Conservation (phyloP, 2,329 filamentous ascomycete species). For the Fusarium pilosicola region DNA sequence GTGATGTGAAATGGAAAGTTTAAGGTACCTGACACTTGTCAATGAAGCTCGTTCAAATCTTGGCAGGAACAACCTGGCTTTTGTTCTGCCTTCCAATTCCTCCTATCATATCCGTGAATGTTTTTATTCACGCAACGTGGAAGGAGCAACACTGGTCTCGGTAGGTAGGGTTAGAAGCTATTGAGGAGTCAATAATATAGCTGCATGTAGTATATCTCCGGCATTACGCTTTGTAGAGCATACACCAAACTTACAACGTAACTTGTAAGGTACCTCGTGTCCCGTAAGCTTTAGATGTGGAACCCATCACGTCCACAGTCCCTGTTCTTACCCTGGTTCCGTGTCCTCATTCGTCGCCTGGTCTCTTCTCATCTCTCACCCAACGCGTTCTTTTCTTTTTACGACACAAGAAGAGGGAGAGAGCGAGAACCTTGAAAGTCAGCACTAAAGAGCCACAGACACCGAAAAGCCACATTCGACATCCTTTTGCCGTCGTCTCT, state of each 20-base stretch:
- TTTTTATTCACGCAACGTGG: not conserved
- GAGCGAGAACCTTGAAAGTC: slow-evolving; percentile 35
- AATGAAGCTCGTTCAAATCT: not conserved
- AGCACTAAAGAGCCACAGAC: slow-evolving; percentile 35
- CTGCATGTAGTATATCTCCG: not conserved
- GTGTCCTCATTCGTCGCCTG: slow-evolving; percentile 42
- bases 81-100: not conserved
- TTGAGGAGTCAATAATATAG: slow-evolving; percentile 5
- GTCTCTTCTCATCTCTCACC: slow-evolving; percentile 36
- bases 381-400: slow-evolving; percentile 46
- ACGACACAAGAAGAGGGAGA: slow-evolving; percentile 31
- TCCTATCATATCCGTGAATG: not conserved
- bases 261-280: slow-evolving; percentile 27
- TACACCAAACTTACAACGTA: slow-evolving; percentile 17
- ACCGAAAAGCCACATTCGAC: slow-evolving; percentile 32
- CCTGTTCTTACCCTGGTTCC: slow-evolving; percentile 36
- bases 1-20: not conserved
- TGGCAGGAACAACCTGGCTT: not conserved
- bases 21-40: not conserved
- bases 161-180: not conserved
- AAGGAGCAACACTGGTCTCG: not conserved
- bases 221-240: slow-evolving; percentile 9
- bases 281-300: slow-evolving; percentile 38
- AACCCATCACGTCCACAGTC: slow-evolving; percentile 24
- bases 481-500: slow-evolving; percentile 17